phyloP scores from a whole-genome alignment of 2,329 filamentous ascomycete species.

The Penicillium sp. region DNA sequence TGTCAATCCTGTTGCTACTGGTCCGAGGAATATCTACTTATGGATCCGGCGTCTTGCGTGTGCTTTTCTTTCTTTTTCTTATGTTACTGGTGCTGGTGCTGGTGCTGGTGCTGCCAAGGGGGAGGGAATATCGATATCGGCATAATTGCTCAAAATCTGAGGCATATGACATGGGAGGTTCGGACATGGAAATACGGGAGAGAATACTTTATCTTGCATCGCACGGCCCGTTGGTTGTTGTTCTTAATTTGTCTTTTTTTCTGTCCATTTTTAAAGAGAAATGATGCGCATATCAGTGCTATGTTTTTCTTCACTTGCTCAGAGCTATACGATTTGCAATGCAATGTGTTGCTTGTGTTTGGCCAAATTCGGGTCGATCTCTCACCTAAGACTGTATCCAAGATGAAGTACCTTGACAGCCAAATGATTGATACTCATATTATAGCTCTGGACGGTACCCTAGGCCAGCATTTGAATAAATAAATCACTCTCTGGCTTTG shows the following conservation, averaged over 20 bases:
- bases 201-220: constrained; percentile 7
- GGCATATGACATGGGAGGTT: constrained; percentile 21
- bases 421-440: not conserved
- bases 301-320: constrained; percentile 7
- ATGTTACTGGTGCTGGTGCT: not conserved
- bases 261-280: constrained; percentile 14
- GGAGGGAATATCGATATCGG: not conserved
- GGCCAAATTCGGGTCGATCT: constrained; percentile 9
- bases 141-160: constrained; percentile 15
- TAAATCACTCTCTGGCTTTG: not conserved
- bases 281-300: constrained; percentile 17
- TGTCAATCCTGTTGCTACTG: constrained; percentile 15
- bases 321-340: constrained; percentile 23
- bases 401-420: not conserved
- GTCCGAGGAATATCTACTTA: constrained; percentile 6
- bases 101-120: not conserved
- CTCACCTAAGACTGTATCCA: constrained; percentile 2
- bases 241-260: constrained; percentile 8
- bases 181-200: constrained; percentile 20
- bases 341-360: constrained; percentile 15
- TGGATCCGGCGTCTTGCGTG: constrained; percentile 13
- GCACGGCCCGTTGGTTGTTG: constrained; percentile 5
- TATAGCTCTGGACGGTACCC: no score
- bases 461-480: not conserved
- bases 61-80: constrained; percentile 1